Base-by-base conservation (phyloP, 2,329 filamentous ascomycete species). In the Aspergillus sp. region DNA sequence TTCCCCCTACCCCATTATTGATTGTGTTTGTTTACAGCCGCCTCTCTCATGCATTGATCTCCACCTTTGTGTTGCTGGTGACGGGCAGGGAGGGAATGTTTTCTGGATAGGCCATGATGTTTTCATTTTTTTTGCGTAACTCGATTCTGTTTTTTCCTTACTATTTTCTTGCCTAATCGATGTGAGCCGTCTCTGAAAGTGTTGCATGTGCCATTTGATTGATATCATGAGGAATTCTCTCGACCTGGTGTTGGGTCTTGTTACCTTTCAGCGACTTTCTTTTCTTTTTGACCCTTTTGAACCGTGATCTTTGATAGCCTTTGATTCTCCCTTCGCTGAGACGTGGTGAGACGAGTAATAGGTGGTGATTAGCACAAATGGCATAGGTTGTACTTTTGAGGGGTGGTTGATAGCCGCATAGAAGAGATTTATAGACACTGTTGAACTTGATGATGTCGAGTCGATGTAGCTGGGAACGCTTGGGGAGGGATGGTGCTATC, bases 41-140 rank as follows among this genome's bases (percentile, higher is more conserved):
- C 53, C 52, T 49, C 49, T 60, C 58, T 56, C 53, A 55, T 54
- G 62, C 58, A 62, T 61, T 53, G 55, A 55, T 62, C 55, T 60
- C 55, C 55, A 57, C 58, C 61, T 64, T 57, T 62, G 58, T 29
- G 57, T 50, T 62, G 41, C 53, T 56, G 56, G 56, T 57, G 59
- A 55, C 47, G 59, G 58, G 56, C 57, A 53, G 56, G 58, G 57
- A 61, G 57, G 58, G 57, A 58, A 59, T 59, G 55, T 56, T 38
- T 66, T 58, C 54, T 57, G 57, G 56, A 61, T 59, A 58, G 60
- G 63, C 58, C 57, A 61, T 62, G 63, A 64, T 60, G 58, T 56
- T 59, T 58, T 60, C 58, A 53, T 56, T 57, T 57, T 59, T 50
- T 57, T 41, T 58, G 40, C 40, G 40, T 42, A 51, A 50, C 58